Conservation (phyloP, 2,329 filamentous ascomycete species). For the Alternaria burnsii region DNA sequence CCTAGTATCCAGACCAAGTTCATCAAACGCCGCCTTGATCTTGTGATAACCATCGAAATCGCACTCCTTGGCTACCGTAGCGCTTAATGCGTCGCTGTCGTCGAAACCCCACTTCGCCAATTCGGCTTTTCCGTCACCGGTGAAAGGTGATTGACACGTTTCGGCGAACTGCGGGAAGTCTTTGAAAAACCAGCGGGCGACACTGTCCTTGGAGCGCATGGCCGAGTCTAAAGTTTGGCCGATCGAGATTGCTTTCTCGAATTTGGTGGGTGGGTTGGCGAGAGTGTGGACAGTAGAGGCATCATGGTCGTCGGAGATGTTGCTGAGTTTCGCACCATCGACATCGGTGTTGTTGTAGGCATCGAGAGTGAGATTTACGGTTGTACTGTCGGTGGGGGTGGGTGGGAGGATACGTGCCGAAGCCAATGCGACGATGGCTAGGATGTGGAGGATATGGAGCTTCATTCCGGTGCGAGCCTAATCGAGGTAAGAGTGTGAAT, state of each 20-base stretch:
- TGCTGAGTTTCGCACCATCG: not conserved
- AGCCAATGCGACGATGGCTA: not conserved
- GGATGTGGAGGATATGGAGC: not conserved
- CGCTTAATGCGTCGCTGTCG: conserved; percentile 8
- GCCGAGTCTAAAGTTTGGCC: conserved; percentile 13
- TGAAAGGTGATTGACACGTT: conserved; percentile 16
- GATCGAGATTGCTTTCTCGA: conserved; percentile 9
- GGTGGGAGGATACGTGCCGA: not conserved
- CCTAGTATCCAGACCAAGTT: conserved; percentile 14
- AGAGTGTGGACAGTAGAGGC: not conserved
- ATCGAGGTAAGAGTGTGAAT: not conserved
- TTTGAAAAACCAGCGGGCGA: conserved; percentile 21
- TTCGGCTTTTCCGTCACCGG: conserved; percentile 14
- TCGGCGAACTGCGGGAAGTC: conserved; percentile 8
- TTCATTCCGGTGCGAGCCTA: not conserved
- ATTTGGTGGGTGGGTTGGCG: conserved; percentile 3
- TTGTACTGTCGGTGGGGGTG: not conserved
- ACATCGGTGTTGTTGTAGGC: not conserved
- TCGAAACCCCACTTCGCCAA: conserved; percentile 22
- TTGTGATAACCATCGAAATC: conserved; percentile 21
- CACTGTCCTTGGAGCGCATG: conserved; percentile 17
- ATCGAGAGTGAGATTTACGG: not conserved
- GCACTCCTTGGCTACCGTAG: conserved; percentile 14
- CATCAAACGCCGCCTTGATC: conserved; percentile 19
- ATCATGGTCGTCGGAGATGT: not conserved